A percentile compares a stretch with the other conserved stretches of the same genome.
phyloP scores from a whole-genome alignment of 306 rosid genomes.

The Pterocarpus santalinus region DNA sequence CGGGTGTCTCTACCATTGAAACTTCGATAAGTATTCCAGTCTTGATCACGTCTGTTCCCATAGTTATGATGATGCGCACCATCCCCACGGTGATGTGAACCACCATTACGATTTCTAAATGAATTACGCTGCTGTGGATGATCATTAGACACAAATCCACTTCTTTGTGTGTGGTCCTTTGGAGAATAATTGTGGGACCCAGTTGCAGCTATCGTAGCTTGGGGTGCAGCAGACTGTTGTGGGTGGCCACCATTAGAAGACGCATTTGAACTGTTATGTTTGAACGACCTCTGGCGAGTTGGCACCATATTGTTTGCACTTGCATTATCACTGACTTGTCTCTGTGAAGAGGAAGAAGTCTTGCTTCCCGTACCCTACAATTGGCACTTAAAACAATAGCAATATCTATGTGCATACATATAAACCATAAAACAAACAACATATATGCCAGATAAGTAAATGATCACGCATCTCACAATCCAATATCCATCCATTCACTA shows the following conservation, averaged over 20 bases:
- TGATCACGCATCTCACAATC: background rate
- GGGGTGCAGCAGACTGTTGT: conserved; percentile 58
- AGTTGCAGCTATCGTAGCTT: conserved; percentile 52
- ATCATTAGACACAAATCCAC: conserved; percentile 63
- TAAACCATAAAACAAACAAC: conserved; percentile 8
- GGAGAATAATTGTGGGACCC: conserved; percentile 58
- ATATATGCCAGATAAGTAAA: background rate
- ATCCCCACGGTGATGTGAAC: conserved; percentile 80
- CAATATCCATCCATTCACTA: background rate
- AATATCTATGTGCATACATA: conserved; percentile 44
- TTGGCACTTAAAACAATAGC: conserved; percentile 41
- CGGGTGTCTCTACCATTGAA: conserved; percentile 64
- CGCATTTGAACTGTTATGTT: conserved; percentile 56
- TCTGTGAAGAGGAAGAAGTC: conserved; percentile 58
- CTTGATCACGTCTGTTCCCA: conserved; percentile 76
- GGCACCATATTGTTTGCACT: conserved; percentile 55
- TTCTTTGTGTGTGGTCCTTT: conserved; percentile 68
- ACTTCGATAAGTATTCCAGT: conserved; percentile 73
- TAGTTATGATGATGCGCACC: conserved; percentile 69
- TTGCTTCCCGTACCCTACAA: conserved; percentile 65
- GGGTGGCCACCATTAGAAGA: conserved; percentile 63
- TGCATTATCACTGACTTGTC: conserved; percentile 55
- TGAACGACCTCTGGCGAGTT: conserved; percentile 58
- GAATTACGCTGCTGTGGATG: conserved; percentile 69
- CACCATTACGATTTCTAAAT: conserved; percentile 63